Percentiles rank a stretch among this genome's conserved stretches.
Conservation (phyloP, 2,329 filamentous ascomycete species). For the Madurella mycetomatis region DNA sequence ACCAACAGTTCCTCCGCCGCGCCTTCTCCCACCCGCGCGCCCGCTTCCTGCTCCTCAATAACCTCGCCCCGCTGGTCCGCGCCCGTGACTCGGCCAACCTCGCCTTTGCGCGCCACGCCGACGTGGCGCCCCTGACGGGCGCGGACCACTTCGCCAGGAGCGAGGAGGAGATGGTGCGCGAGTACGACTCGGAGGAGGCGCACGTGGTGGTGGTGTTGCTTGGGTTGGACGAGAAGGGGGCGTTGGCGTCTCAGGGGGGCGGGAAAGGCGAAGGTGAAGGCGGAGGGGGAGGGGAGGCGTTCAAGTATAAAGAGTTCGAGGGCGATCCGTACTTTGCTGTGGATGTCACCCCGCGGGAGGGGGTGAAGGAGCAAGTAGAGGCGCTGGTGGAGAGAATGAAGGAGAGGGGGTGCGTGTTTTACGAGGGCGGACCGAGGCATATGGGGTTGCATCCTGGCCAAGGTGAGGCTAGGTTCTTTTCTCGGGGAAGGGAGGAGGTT, state of each 20-base stretch:
- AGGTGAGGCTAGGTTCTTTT: slow-evolving; percentile 35
- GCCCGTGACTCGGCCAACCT: slow-evolving; percentile 52
- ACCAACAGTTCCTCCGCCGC: slow-evolving; percentile 63
- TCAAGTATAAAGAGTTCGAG: slow-evolving; percentile 64
- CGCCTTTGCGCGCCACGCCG: slow-evolving; percentile 62
- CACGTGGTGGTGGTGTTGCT: slow-evolving; percentile 76
- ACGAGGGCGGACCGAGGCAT: slow-evolving; percentile 48
- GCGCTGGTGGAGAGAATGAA: slow-evolving; percentile 54
- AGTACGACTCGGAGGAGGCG: slow-evolving; percentile 67
- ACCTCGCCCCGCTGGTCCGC: slow-evolving; percentile 68
- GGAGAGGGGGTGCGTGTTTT: slow-evolving; percentile 59
- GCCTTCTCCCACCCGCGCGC: slow-evolving; percentile 64
- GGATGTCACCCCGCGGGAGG: slow-evolving; percentile 72
- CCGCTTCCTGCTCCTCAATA: slow-evolving; percentile 72
- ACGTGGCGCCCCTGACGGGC: slow-evolving; percentile 68
- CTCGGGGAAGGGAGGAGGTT: not conserved
- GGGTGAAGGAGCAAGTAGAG: slow-evolving; percentile 53
- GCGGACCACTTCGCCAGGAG: slow-evolving; percentile 63
- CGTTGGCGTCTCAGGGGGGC: slow-evolving; percentile 25
- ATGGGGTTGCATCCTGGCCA: slow-evolving; percentile 44
- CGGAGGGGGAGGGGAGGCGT: slow-evolving; percentile 37
- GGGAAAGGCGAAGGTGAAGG: slow-evolving; percentile 27
- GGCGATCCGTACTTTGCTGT: slow-evolving; percentile 86
- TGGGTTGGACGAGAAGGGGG: slow-evolving; percentile 65
- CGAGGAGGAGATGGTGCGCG: slow-evolving; percentile 68